These are phyloP conservation scores for Alternaria hordeiaustralica DNA, from an alignment of 2,329 filamentous ascomycete genomes.

Conservation along the genomic window DNA sequence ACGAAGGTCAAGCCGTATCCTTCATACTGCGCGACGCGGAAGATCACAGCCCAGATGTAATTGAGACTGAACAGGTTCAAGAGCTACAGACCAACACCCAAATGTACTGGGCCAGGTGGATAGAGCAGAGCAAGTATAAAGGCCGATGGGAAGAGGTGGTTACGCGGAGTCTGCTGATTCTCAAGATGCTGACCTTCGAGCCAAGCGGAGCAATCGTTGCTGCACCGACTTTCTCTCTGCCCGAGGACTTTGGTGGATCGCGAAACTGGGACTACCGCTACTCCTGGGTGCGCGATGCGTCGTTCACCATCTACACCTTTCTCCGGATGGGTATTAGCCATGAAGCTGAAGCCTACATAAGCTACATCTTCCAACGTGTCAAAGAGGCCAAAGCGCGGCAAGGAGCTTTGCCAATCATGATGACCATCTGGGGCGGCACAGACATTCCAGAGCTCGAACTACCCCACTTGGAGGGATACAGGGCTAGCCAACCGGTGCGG, in stretches of 20 bases:
- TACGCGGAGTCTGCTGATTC: conserved; percentile 71
- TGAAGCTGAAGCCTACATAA: conserved; percentile 80
- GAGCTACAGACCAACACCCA: conserved; percentile 72
- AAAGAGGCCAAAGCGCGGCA: conserved; percentile 65
- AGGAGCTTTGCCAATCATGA: conserved; percentile 78
- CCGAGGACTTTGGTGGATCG: conserved; percentile 61
- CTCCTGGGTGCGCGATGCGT: conserved; percentile 78
- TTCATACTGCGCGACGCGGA: conserved; percentile 68
- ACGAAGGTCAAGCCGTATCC: conserved; percentile 72
- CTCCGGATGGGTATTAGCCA: conserved; percentile 76
- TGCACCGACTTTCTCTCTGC: conserved; percentile 77
- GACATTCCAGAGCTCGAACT: conserved; percentile 76
- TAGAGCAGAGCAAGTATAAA: conserved; percentile 71
- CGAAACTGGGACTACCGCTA: conserved; percentile 74
- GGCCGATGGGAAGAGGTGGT: conserved; percentile 77
- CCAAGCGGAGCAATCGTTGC: conserved; percentile 80
- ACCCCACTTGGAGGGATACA: conserved; percentile 74
- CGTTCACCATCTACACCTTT: conserved; percentile 78
- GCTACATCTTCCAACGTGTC: conserved; percentile 76
- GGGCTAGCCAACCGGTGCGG: conserved; percentile 72
- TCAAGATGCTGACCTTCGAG: conserved; percentile 80
- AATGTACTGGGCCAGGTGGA: conserved; percentile 76
- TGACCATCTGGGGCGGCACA: conserved; percentile 72
- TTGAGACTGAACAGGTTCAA: conserved; percentile 66
- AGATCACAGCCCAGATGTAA: conserved; percentile 63